Evolutionary conservation across 345 rosid species (phyloP).

Genomic region (Mallotus nudiflorus): DNA sequence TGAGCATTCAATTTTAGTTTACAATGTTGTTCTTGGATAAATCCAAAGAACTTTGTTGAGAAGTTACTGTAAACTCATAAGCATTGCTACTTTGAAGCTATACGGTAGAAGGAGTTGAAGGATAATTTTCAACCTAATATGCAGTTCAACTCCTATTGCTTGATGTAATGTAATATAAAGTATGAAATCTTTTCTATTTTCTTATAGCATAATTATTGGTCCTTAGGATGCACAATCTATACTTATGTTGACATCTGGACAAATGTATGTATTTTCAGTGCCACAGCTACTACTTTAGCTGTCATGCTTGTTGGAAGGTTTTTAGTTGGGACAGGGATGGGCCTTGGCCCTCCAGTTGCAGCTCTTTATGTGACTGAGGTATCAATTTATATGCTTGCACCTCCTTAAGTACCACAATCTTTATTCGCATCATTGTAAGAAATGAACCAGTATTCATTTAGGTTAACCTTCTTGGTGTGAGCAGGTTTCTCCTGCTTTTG

Average conservation of each 20-base stretch:
- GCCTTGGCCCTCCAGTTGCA: constrained; percentile 89
- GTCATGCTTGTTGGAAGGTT: constrained; percentile 89
- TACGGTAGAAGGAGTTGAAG: background rate
- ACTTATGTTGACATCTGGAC: background rate
- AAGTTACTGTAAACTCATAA: background rate
- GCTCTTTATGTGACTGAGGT: constrained; percentile 98
- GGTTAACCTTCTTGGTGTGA: constrained; percentile 12
- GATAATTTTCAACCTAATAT: background rate
- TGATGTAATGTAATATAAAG: too few species aligned
- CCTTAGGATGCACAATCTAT: background rate
- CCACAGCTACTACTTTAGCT: constrained; percentile 53
- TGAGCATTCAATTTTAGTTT: background rate
- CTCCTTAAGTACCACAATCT: background rate
- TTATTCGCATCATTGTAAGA: constrained; percentile 4
- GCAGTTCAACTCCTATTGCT: background rate
- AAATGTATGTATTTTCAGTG: constrained; percentile 50
- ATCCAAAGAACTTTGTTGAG: background rate
- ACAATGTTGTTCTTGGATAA: constrained; percentile 5
- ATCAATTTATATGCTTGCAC: constrained; percentile 8
- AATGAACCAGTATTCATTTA: constrained; percentile 17
- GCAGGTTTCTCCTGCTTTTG: constrained; percentile 90
- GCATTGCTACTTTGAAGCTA: background rate
- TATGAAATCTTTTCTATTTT: background rate
- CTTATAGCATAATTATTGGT: background rate
- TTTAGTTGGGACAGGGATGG: constrained; percentile 95